Percentiles rank a stretch among this genome's conserved stretches.
These are phyloP conservation scores for Leishmania tropica DNA, from an alignment of 208 protist species.

Conservation along the genomic window DNA sequence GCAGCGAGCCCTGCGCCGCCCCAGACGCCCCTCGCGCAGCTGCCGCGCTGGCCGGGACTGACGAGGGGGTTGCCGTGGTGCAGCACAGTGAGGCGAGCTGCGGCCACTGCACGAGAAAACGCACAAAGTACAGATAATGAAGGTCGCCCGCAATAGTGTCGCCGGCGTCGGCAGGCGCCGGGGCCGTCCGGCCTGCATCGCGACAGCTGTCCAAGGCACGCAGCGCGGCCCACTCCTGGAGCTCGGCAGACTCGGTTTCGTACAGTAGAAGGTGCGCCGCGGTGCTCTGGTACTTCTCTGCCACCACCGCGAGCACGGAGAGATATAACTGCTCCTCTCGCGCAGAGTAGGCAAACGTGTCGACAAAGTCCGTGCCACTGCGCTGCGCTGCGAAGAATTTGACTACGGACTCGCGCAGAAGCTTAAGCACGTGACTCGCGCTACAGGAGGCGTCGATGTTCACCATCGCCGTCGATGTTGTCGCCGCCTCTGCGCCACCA, in stretches of 20 bases:
- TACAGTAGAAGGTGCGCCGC: slow-evolving; percentile 71
- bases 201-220: slow-evolving; percentile 14
- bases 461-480: slow-evolving; percentile 1
- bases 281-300: slow-evolving; percentile 55
- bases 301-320: slow-evolving; percentile 49
- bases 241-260: slow-evolving; percentile 63
- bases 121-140: slow-evolving; percentile 81
- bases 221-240: slow-evolving; percentile 53
- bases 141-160: slow-evolving; percentile 12
- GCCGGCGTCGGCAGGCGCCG: not conserved
- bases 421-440: slow-evolving; percentile 48
- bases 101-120: slow-evolving; percentile 83
- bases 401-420: slow-evolving; percentile 54
- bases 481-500: not conserved
- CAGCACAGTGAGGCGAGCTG: slow-evolving; percentile 78
- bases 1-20: slow-evolving; percentile 25
- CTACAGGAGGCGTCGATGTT: slow-evolving; percentile 33
- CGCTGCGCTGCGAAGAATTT: slow-evolving; percentile 52
- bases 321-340: slow-evolving; percentile 75
- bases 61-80: slow-evolving; percentile 28
- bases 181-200: not conserved
- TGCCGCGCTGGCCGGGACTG: slow-evolving; percentile 3
- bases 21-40: slow-evolving; percentile 1
- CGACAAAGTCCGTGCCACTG: slow-evolving; percentile 54
- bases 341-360: slow-evolving; percentile 65